phyloP scores from a whole-genome alignment of 345 rosid species.

The Populus alba region DNA sequence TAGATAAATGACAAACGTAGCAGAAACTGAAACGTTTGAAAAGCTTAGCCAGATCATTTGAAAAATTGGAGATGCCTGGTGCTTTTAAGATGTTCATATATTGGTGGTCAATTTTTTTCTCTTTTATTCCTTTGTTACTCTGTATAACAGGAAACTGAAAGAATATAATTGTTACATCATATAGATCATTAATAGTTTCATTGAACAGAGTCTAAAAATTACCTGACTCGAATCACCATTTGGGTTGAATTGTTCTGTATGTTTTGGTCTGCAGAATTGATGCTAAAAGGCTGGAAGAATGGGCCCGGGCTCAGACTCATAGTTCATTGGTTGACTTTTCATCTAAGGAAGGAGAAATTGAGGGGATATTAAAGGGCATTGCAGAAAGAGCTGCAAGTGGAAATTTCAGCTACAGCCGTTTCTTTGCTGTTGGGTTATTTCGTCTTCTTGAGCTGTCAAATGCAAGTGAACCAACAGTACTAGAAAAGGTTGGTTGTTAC shows the following conservation, averaged over 20 bases:
- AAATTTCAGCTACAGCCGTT: conserved; percentile 91
- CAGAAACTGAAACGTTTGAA: not conserved
- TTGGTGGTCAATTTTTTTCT: not conserved
- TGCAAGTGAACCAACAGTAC: conserved; percentile 79
- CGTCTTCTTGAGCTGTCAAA: conserved; percentile 92
- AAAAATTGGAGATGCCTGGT: not conserved
- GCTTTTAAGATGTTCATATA: not conserved
- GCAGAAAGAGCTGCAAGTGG: conserved; percentile 73
- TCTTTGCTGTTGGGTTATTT: conserved; percentile 93
- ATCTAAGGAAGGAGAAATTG: conserved; percentile 81
- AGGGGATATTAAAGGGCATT: conserved; percentile 67
- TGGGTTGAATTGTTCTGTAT: conserved; percentile 4
- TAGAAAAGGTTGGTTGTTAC: conserved; percentile 67
- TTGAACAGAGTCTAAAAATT: not conserved
- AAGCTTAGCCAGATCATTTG: not conserved
- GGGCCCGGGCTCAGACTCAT: conserved; percentile 73
- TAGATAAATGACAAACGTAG: not conserved
- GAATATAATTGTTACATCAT: not conserved
- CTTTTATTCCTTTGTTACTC: not conserved
- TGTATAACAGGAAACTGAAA: not conserved
- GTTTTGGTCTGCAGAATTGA: conserved; percentile 46
- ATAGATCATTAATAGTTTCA: not conserved
- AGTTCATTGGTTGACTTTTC: conserved; percentile 69
- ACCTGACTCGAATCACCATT: not conserved
- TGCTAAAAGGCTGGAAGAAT: conserved; percentile 89